Base-by-base conservation (phyloP, 306 rosid genomes). In the Coriaria nepalensis region DNA sequence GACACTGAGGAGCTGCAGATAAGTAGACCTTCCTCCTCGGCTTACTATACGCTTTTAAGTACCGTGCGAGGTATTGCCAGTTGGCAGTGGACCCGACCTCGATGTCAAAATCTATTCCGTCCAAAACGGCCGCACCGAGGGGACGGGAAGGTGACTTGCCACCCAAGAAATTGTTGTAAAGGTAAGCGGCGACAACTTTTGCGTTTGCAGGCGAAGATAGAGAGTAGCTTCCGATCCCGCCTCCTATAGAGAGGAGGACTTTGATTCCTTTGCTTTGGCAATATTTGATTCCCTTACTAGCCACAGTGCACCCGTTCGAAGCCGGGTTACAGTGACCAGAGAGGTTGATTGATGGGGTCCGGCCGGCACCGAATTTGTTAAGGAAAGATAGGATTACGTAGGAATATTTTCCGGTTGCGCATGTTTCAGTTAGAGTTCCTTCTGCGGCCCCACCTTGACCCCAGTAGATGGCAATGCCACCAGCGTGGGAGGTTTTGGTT, bases 1-100 rank as follows among this genome's bases (percentile, higher is more conserved):
- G 94, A 46, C 94, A 83, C 14, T 83, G 94, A n/a, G 90, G 94
- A 11, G 94, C 90, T 29, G 77, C 94, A 40, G 71, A 45, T 33
- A 83, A 63, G 75, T 74, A 74, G 39, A 83, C 77, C 8, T 10
- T 42, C 33, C 55, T 62, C 32, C 39, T 60, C 0, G 0, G 37
- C 7, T 50, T 58, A 43, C 53, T 44, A 52, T 70, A 67, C 0
- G 8, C 53, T 50, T 81, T 73, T 0, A 81, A 53, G 40, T 64
- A 48, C 6, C 62, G 55, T 13, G 87, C 93, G 9, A 86, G 77
- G 14, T 59, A 50, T 0, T 74, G 61, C 62, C 73, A 77, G 2
- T 69, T 67, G 6, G 20, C 6, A 0, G 67, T 76, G 0, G 86
- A 69, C 0, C 88, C 96, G 2, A 60, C 73, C 43, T 86, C 90